A percentile compares a stretch with the other conserved stretches of the same genome.
Conservation (phyloP, 2,329 filamentous ascomycete genomes). For the Lithohypha guttulata region DNA sequence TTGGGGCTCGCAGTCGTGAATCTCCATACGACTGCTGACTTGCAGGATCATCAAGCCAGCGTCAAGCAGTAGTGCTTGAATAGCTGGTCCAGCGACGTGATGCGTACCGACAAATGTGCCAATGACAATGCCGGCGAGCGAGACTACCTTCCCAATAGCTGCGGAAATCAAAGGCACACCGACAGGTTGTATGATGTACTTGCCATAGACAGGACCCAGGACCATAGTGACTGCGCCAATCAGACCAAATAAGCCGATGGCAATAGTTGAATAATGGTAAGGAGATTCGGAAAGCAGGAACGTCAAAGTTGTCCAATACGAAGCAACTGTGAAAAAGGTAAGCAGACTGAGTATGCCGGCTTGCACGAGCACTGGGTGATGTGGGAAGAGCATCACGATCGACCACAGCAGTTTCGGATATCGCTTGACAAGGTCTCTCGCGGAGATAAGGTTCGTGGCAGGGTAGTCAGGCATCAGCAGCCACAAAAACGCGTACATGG, state of each 20-base stretch:
- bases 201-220: slow-evolving; percentile 56
- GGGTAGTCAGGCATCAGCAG: slow-evolving; percentile 71
- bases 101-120: slow-evolving; percentile 58
- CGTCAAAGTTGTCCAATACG: slow-evolving; percentile 64
- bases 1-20: slow-evolving; percentile 61
- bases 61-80: slow-evolving; percentile 61
- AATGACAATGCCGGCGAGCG: slow-evolving; percentile 51
- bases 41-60: slow-evolving; percentile 61
- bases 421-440: slow-evolving; percentile 25
- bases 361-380: slow-evolving; percentile 58
- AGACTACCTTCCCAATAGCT: slow-evolving; percentile 48
- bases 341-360: slow-evolving; percentile 56
- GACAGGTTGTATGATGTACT: slow-evolving; percentile 28
- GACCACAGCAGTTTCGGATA: slow-evolving; percentile 56
- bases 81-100: slow-evolving; percentile 57
- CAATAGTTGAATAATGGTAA: slow-evolving; percentile 54
- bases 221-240: slow-evolving; percentile 61
- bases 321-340: slow-evolving; percentile 50
- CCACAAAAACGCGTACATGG: slow-evolving; percentile 54
- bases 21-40: slow-evolving; percentile 58
- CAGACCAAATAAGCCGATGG: slow-evolving; percentile 66
- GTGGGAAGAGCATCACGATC: slow-evolving; percentile 52
- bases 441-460: slow-evolving; percentile 51
- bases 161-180: slow-evolving; percentile 55
- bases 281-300: slow-evolving; percentile 62